Evolutionary conservation across 1,139 yeast species (phyloP), one percentile per base, ranked within the genome.

Genomic region (Candida gigantensis): DNA sequence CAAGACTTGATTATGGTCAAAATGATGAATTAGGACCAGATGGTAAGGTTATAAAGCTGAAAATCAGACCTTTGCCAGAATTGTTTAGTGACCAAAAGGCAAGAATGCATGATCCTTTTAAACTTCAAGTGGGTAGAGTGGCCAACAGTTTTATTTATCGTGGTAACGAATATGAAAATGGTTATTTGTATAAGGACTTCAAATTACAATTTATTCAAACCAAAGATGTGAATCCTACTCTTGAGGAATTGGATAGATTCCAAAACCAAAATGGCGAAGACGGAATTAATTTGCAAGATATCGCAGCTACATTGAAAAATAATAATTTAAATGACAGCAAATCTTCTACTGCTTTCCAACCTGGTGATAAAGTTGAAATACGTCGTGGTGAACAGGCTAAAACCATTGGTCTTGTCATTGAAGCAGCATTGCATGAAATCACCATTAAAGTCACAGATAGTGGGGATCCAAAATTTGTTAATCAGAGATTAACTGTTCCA

Each of bases 321-420:
- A 74, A 84, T 25, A 58, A 57, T 34, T 53, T 52, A 28, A 43
- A 53, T 17, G 68, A 58, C 20, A 60, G 61, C 9, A 53, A 55
- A 17, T 29, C 32, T 18, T 51, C 63, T 3, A 54, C 60, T 11
- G 73, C 79, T 14, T 92, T 90, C 68, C 96, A 88, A 59, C 88
- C 95, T 3, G 97, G 96, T 47, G 98, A 92, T 57, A 79, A 86
- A 53, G 97, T 92, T 35, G 96, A 90, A 61, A 84, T 92, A 33
- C 75, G 85, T 42, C 79, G 82, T 49, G 98, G 98, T 57, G 98
- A 92, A 65, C 97, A 89, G 64, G 81, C 94, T 27, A 95, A 92
- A 41, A 79, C 95, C 40, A 74, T 77, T 33, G 98, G 97, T 62
- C 73, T 76, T 37, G 95, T 92, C 35, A 63, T 77, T 3, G 76